These are phyloP conservation scores for Cenococcum geophilum DNA, from an alignment of 495 filamentous ascomycete genomes.

Conservation along the genomic window DNA sequence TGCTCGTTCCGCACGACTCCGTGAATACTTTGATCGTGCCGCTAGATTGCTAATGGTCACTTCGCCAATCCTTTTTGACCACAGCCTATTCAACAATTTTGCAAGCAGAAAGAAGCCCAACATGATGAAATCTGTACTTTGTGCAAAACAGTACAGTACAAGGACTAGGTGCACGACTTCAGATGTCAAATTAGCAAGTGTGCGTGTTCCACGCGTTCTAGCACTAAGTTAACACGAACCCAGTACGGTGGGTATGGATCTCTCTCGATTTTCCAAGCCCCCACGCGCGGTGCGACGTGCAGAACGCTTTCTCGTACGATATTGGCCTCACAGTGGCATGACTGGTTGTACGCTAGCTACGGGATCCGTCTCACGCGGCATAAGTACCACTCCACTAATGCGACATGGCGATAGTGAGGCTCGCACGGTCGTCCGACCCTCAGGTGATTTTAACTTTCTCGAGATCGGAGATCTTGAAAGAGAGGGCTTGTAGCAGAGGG, in stretches of 20 bases:
- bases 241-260: conserved; percentile 1
- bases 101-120: too few species aligned
- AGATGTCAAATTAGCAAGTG: conserved; percentile 1
- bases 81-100: too few species aligned
- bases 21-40: too few species aligned
- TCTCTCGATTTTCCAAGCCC: neutral
- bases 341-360: conserved; percentile 13
- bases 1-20: neutral
- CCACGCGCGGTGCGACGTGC: conserved; percentile 9
- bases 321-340: conserved; percentile 15
- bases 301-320: conserved; percentile 22
- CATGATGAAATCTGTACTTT: neutral
- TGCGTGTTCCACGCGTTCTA: conserved; percentile 4
- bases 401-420: neutral
- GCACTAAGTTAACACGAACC: neutral
- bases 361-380: conserved; percentile 11
- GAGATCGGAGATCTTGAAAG: too few species aligned
- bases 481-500: too few species aligned
- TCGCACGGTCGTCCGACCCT: neutral
- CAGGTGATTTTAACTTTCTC: neutral
- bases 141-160: neutral
- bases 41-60: too few species aligned
- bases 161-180: neutral
- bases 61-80: too few species aligned
- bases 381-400: conserved; percentile 2